phyloP scores from a whole-genome alignment of 768 basidiomycete genomes.

The Boletus tylopilopsis region DNA sequence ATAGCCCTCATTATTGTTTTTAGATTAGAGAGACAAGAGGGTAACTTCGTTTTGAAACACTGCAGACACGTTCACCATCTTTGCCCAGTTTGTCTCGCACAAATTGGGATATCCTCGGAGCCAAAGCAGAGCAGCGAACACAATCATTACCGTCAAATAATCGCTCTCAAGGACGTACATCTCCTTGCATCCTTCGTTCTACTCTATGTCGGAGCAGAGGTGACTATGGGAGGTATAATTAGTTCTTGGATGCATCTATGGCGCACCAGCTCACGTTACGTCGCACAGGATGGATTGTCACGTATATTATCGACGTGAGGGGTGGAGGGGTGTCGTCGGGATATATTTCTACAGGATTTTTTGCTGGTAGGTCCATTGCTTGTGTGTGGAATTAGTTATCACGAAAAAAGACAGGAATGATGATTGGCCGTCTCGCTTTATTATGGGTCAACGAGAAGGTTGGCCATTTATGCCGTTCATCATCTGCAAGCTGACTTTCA shows the following conservation, averaged over 20 bases:
- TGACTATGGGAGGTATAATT: constrained; percentile 36
- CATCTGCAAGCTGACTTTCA: background rate
- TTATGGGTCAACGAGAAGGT: constrained; percentile 23
- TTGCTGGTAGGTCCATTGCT: too few relatives aligned
- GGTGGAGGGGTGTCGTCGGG: constrained; percentile 41
- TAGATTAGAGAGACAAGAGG: constrained; percentile 42
- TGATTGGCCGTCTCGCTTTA: constrained; percentile 28
- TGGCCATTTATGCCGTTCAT: background rate
- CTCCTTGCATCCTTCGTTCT: constrained; percentile 43
- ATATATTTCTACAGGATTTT: constrained; percentile 35
- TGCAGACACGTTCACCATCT: too few relatives aligned
- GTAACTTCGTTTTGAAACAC: too few relatives aligned
- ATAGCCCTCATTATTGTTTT: constrained; percentile 44
- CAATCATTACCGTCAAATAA: constrained; percentile 45
- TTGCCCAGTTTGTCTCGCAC: too few relatives aligned
- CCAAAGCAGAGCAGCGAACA: constrained; percentile 21
- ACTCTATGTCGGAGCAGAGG: constrained; percentile 45
- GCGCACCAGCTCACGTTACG: background rate
- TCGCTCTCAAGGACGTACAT: constrained; percentile 40
- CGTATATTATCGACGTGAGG: constrained; percentile 44
- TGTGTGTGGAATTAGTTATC: background rate
- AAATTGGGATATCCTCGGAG: constrained; percentile 19
- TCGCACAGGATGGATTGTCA: constrained; percentile 61
- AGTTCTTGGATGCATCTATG: background rate
- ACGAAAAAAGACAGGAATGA: constrained; percentile 19